Evolutionary conservation across 2,329 filamentous ascomycete genomes (phyloP).

Genomic region (Fusarium stilboides): DNA sequence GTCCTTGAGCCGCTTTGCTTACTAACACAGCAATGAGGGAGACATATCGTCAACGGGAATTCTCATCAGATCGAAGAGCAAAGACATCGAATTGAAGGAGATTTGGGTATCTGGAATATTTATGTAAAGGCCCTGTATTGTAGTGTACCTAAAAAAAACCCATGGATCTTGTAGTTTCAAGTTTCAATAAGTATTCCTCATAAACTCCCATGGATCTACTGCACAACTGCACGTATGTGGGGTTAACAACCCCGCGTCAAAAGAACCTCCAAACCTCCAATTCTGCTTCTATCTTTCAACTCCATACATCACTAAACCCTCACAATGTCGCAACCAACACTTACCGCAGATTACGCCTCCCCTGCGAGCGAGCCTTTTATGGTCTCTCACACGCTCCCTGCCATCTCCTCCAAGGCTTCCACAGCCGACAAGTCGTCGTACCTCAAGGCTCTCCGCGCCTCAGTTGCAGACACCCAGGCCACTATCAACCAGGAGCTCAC

Average conservation of each 20-base stretch:
- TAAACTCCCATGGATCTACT: constrained; percentile 13
- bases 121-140: neutral
- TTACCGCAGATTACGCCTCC: constrained; percentile 68
- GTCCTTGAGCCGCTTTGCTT: constrained; percentile 22
- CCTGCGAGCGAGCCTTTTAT: constrained; percentile 65
- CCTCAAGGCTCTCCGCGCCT: constrained; percentile 71
- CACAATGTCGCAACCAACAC: constrained; percentile 35
- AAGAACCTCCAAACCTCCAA: constrained; percentile 17
- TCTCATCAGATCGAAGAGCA: neutral
- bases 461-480: constrained; percentile 73
- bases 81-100: neutral
- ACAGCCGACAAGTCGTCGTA: constrained; percentile 70
- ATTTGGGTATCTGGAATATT: neutral
- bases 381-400: constrained; percentile 56
- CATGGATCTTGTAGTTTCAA: too few relatives aligned
- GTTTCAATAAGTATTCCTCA: neutral
- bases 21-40: constrained; percentile 12
- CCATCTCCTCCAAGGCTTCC: constrained; percentile 54
- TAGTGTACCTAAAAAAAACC: too few relatives aligned
- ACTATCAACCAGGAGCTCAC: constrained; percentile 81
- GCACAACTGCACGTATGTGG: constrained; percentile 19
- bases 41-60: neutral
- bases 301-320: constrained; percentile 1
- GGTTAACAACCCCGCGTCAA: constrained; percentile 45
- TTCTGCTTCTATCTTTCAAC: constrained; percentile 1